Evolutionary conservation across 768 basidiomycete genomes (phyloP).

Genomic region (Suillus ampliporus): DNA sequence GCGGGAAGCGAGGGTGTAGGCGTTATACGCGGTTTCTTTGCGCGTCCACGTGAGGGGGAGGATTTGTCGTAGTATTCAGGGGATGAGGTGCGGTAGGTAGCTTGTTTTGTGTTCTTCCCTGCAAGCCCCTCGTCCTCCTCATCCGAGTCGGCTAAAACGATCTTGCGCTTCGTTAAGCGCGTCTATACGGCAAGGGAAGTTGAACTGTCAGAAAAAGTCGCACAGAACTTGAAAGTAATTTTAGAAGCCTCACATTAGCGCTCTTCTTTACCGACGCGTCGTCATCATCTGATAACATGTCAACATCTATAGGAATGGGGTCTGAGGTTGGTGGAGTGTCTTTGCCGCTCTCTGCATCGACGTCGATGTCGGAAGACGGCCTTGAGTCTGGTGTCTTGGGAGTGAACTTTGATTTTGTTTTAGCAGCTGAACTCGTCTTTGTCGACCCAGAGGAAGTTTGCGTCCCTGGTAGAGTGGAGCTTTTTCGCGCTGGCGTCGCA

Average conservation of each 20-base stretch:
- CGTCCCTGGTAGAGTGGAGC: not conserved
- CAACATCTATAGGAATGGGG: conserved; percentile 63
- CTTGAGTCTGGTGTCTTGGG: conserved; percentile 42
- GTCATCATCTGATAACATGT: conserved; percentile 62
- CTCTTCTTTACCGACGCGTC: conserved; percentile 44
- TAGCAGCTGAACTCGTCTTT: conserved; percentile 28
- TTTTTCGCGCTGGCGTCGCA: conserved; percentile 1
- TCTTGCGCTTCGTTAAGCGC: conserved; percentile 65
- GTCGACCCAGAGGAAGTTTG: conserved; percentile 8
- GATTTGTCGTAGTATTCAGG: conserved; percentile 30
- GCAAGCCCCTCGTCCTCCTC: conserved; percentile 49
- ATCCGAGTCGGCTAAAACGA: conserved; percentile 72
- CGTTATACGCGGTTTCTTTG: conserved; percentile 68
- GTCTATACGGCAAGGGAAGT: conserved; percentile 29
- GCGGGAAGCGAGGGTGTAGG: conserved; percentile 48
- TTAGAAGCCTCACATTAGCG: conserved; percentile 38
- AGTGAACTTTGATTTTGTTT: conserved; percentile 42
- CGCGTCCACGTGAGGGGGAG: conserved; percentile 39
- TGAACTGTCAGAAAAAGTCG: conserved; percentile 4
- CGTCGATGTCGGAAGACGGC: conserved; percentile 44
- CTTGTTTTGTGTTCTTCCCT: conserved; percentile 14
- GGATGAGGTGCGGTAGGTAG: conserved; percentile 32
- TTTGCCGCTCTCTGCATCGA: conserved; percentile 46
- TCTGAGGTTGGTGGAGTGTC: conserved; percentile 83
- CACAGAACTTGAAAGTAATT: not conserved